Conservation (phyloP, 306 rosid genomes). For the Fragaria iinumae region DNA sequence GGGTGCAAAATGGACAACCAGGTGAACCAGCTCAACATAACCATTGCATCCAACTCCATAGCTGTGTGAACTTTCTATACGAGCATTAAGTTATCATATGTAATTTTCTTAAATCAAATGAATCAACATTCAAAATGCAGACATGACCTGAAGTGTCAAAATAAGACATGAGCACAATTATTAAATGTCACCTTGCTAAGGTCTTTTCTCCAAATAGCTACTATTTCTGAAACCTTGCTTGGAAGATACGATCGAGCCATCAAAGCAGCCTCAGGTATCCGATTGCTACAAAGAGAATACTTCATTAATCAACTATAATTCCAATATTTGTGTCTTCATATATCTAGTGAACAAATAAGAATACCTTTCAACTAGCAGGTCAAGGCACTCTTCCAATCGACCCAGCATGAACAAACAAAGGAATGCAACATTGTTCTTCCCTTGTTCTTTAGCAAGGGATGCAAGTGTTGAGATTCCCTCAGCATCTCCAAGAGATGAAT, state of each 20-base stretch:
- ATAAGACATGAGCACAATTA: background rate
- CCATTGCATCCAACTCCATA: background rate
- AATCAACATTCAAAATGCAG: background rate
- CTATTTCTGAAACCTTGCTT: constrained; percentile 94
- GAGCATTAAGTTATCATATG: background rate
- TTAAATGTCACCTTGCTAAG: constrained; percentile 65
- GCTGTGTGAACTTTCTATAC: background rate
- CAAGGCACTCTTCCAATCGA: constrained; percentile 95
- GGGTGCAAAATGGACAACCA: background rate
- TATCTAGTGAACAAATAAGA: constrained; percentile 12
- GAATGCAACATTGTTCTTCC: constrained; percentile 97
- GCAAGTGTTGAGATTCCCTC: constrained; percentile 88
- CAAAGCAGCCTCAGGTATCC: constrained; percentile 99
- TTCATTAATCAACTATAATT: constrained; percentile 13
- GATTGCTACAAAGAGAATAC: constrained; percentile 60
- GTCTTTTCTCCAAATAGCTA: constrained; percentile 95
- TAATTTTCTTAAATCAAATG: background rate
- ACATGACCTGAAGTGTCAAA: background rate
- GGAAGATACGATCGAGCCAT: constrained; percentile 99
- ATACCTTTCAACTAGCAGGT: constrained; percentile 91
- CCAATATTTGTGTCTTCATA: constrained; percentile 6
- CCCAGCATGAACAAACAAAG: constrained; percentile 96
- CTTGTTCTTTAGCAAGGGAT: constrained; percentile 91
- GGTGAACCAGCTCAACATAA: background rate
- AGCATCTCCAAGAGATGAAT: constrained; percentile 98